Percentiles rank a stretch among this genome's conserved stretches.
Conservation (phyloP, 306 rosid species). For the Comarum palustre region DNA sequence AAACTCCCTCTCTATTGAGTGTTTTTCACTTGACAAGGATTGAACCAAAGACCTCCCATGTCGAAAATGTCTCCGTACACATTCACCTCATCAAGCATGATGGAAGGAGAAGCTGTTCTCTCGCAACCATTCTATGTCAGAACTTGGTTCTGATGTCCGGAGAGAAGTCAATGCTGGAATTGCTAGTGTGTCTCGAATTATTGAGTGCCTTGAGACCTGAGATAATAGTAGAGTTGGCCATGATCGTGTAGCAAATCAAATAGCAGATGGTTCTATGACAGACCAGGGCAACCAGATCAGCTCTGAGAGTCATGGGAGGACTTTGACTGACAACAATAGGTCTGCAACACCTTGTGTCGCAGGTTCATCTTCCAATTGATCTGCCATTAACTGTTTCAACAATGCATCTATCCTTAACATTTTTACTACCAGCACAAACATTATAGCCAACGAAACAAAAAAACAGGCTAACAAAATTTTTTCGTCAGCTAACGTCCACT, state of each 20-base stretch:
- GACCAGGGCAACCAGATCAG: conserved; percentile 38
- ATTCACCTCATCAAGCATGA: too few relatives aligned
- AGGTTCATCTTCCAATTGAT: conserved; percentile 44
- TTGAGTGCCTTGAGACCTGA: conserved; percentile 54
- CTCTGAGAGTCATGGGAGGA: conserved; percentile 38
- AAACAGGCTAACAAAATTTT: too few relatives aligned
- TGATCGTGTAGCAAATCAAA: conserved; percentile 36
- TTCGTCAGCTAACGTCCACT: too few relatives aligned
- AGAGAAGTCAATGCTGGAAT: conserved; percentile 59
- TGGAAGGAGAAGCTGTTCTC: conserved; percentile 82
- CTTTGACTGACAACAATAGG: conserved; percentile 30
- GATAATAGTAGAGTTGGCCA: conserved; percentile 30
- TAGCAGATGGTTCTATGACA: conserved; percentile 25
- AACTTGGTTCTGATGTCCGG: conserved; percentile 48
- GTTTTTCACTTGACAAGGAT: too few relatives aligned
- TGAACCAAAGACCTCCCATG: too few relatives aligned
- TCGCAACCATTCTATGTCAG: conserved; percentile 61
- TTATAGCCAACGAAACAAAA: too few relatives aligned
- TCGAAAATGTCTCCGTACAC: too few relatives aligned
- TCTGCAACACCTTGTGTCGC: conserved; percentile 46
- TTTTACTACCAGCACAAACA: too few relatives aligned
- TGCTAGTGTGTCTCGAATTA: conserved; percentile 58
- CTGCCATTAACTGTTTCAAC: conserved; percentile 31
- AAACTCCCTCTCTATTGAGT: too few relatives aligned
- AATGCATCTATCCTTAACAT: conserved; percentile 59